Evolutionary conservation across 441 rosid species (phyloP), one percentile per base, ranked within the genome.

Genomic region (Erysimum pusillum): DNA sequence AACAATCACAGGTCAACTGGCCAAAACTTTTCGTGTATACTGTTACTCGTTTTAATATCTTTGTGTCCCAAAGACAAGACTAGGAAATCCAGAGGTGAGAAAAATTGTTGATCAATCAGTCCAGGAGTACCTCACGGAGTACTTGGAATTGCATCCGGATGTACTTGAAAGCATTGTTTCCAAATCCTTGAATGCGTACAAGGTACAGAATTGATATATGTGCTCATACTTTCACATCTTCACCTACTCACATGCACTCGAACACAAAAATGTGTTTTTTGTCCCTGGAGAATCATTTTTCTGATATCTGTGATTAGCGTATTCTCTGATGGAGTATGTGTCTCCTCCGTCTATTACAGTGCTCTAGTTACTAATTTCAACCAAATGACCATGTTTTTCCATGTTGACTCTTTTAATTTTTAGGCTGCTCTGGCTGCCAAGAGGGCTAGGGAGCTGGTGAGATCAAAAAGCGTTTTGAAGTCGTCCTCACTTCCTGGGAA

Each of bases 11-110:
- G 28, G 41, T 49, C 69, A 66, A 31, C 51, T 41, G 35, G 64
- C 64, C 45, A 35, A 52, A 61, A 32, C 8, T n/a, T 39, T 62
- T 53, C 35, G 35, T 76, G 9, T 44, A 52, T 53, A 32, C 56
- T 39, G 36, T 36, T 48, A n/a, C 53, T 59, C 45, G 18, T 65
- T 49, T 31, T 75, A 46, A 49, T 31, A 4, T 60, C 13, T 56
- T 8, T 20, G n/a, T 22, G 35, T 22, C 35, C 6, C 42, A 9
- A 28, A 64, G 99, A 96, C 99, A 80, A 94, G 99, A 82, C 85
- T 96, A 84, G 99, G 99, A 74, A 96, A 96, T 89, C 97, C 98
- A 13, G 98, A 96, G 86, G 99, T 96, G 73, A 90, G 98, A 69
- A 92, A 84, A 76, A 87, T 89, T 71, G 97, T 96, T 52, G 99